These are phyloP conservation scores for Bombardia bombarda DNA, from an alignment of 495 filamentous ascomycete genomes.

Conservation along the genomic window DNA sequence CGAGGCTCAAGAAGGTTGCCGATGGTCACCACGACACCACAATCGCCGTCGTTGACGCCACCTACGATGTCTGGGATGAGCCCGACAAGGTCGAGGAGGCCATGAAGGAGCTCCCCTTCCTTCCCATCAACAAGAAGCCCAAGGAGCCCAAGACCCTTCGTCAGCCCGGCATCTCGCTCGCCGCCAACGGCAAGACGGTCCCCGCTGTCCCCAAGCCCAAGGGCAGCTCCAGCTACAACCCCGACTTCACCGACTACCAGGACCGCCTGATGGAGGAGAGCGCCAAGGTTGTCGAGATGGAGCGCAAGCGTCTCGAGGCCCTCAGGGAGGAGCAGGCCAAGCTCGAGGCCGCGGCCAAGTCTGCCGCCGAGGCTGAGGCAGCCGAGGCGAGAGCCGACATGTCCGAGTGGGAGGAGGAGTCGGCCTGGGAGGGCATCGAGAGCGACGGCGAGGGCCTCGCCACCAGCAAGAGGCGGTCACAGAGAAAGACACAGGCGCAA, in stretches of 20 bases:
- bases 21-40: slow-evolving; percentile 55
- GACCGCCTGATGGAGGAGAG: slow-evolving; percentile 64
- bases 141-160: slow-evolving; percentile 71
- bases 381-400: slow-evolving; percentile 60
- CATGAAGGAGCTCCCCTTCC: slow-evolving; percentile 46
- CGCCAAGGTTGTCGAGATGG: slow-evolving; percentile 67
- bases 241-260: slow-evolving; percentile 75
- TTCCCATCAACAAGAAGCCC: slow-evolving; percentile 53
- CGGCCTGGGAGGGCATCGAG: slow-evolving; percentile 80
- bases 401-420: slow-evolving; percentile 71
- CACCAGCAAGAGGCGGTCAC: slow-evolving; percentile 61
- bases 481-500: slow-evolving; percentile 78
- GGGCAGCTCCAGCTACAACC: slow-evolving; percentile 86
- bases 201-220: slow-evolving; percentile 73
- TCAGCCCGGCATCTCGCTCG: slow-evolving; percentile 67
- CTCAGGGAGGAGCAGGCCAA: slow-evolving; percentile 53
- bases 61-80: slow-evolving; percentile 74
- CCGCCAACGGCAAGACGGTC: slow-evolving; percentile 65
- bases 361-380: slow-evolving; percentile 52
- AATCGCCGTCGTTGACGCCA: slow-evolving; percentile 45
- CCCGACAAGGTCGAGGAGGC: slow-evolving; percentile 39
- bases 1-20: slow-evolving; percentile 66
- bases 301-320: slow-evolving; percentile 65
- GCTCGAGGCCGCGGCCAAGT: slow-evolving; percentile 43
- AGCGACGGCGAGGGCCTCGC: slow-evolving; percentile 54